Percentiles rank a stretch among this genome's conserved stretches.
phyloP scores from a whole-genome alignment of 78 protist genomes.

The Speleostelium caveatum region DNA sequence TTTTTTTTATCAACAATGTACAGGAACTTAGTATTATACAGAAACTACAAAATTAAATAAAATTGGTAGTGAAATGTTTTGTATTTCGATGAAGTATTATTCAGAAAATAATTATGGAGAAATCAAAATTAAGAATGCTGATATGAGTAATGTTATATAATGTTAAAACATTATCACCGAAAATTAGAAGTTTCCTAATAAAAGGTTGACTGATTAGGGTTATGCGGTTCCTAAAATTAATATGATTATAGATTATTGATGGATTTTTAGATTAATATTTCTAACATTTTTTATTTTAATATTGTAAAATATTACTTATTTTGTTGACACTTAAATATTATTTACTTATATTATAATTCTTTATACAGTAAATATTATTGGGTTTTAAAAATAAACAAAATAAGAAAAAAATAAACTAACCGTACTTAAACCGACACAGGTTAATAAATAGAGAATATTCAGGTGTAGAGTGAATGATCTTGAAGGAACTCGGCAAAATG shows the following conservation, averaged over 20 bases:
- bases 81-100: slow-evolving; percentile 1
- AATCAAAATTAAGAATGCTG: slow-evolving; percentile 28
- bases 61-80: slow-evolving; percentile 20
- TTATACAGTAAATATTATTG: not conserved
- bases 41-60: not conserved
- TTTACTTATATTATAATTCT: not conserved
- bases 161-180: slow-evolving; percentile 21
- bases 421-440: slow-evolving; percentile 2
- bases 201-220: slow-evolving; percentile 26
- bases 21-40: slow-evolving; percentile 5
- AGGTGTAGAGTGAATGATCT: not conserved
- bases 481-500: too few species aligned
- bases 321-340: not conserved
- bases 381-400: not conserved
- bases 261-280: not conserved
- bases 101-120: slow-evolving; percentile 20
- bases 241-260: slow-evolving; percentile 7
- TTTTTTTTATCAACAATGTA: slow-evolving; percentile 9
- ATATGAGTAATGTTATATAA: slow-evolving; percentile 28
- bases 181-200: slow-evolving; percentile 26
- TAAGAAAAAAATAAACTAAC: not conserved
- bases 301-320: too few species aligned
- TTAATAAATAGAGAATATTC: not conserved
- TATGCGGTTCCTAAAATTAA: slow-evolving; percentile 22
- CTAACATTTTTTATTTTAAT: not conserved